Conservation (phyloP, 75 land plant genomes). For the Larix kaempferi region DNA sequence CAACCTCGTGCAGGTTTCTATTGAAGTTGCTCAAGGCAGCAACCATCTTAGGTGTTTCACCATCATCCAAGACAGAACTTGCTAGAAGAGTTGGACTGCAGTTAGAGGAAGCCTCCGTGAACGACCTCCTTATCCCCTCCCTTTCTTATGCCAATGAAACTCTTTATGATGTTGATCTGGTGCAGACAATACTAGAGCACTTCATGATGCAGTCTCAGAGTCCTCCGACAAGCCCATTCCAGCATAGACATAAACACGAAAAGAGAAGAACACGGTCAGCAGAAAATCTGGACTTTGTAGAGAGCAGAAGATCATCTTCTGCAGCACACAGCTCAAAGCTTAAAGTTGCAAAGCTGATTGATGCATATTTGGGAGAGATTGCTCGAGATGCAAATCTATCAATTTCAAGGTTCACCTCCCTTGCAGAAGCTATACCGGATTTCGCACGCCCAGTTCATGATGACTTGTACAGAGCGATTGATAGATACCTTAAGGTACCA, state of each 20-base stretch:
- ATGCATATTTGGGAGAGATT: constrained; percentile 65
- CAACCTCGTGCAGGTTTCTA: constrained; percentile 63
- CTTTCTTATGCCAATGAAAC: constrained; percentile 23
- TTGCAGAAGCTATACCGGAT: constrained; percentile 66
- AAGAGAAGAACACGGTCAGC: constrained; percentile 41
- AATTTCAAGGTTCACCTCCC: constrained; percentile 42
- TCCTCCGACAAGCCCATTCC: constrained; percentile 22
- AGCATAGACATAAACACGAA: not conserved
- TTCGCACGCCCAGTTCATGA: constrained; percentile 71
- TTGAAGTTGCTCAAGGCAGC: constrained; percentile 66
- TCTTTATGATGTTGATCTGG: constrained; percentile 60
- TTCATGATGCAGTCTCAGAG: constrained; percentile 51
- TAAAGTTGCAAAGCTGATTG: constrained; percentile 75
- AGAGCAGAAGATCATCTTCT: constrained; percentile 40
- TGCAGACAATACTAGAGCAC: constrained; percentile 55
- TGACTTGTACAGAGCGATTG: constrained; percentile 73
- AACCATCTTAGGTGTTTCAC: constrained; percentile 31
- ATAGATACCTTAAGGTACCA: constrained; percentile 68
- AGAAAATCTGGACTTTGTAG: constrained; percentile 27
- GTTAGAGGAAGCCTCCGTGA: constrained; percentile 63
- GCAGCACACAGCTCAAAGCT: constrained; percentile 53
- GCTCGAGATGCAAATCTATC: constrained; percentile 60
- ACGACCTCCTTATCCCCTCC: constrained; percentile 61
- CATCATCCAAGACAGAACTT: constrained; percentile 33
- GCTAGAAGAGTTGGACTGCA: constrained; percentile 62